phyloP scores from a whole-genome alignment of 2,329 filamentous ascomycete species.

The Annulohypoxylon truncatum region DNA sequence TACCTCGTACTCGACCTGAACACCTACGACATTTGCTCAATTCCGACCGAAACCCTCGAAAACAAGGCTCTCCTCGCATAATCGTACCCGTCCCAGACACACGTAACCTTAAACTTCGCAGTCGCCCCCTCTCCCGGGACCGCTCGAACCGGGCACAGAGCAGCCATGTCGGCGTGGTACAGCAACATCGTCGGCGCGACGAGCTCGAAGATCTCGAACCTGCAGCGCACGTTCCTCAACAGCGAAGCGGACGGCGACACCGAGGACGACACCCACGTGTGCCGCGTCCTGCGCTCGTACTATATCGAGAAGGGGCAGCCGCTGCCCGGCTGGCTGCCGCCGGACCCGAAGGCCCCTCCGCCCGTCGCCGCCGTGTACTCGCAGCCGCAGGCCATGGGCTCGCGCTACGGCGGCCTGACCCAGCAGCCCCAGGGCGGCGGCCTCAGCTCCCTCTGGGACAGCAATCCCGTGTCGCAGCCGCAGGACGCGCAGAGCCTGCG shows the following conservation, averaged over 20 bases:
- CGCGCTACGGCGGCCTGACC: slow-evolving; percentile 63
- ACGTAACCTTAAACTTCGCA: slow-evolving; percentile 25
- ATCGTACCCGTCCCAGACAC: slow-evolving; percentile 22
- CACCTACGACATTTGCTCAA: background rate
- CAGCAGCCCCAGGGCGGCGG: slow-evolving; percentile 52
- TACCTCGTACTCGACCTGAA: slow-evolving; percentile 8
- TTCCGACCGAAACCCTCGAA: slow-evolving; percentile 4
- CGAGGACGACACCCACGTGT: slow-evolving; percentile 94
- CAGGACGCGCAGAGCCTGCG: slow-evolving; percentile 59
- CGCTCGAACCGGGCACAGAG: slow-evolving; percentile 21
- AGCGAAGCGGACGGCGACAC: slow-evolving; percentile 76
- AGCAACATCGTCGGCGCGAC: slow-evolving; percentile 76
- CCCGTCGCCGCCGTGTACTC: slow-evolving; percentile 65
- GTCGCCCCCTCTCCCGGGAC: slow-evolving; percentile 10
- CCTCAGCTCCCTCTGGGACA: slow-evolving; percentile 71
- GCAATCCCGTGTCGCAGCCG: slow-evolving; percentile 52
- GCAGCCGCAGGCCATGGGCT: slow-evolving; percentile 61
- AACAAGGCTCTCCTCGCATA: slow-evolving; percentile 17
- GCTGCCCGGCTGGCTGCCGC: slow-evolving; percentile 88
- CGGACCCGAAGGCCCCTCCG: slow-evolving; percentile 82
- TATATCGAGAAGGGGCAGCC: slow-evolving; percentile 88
- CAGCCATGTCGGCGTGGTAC: slow-evolving; percentile 81
- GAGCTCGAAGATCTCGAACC: slow-evolving; percentile 72
- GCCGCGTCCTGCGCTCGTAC: slow-evolving; percentile 90
- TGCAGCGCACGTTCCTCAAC: slow-evolving; percentile 75